Conservation (phyloP, 148 eudicot species). For the Camellia japonica region DNA sequence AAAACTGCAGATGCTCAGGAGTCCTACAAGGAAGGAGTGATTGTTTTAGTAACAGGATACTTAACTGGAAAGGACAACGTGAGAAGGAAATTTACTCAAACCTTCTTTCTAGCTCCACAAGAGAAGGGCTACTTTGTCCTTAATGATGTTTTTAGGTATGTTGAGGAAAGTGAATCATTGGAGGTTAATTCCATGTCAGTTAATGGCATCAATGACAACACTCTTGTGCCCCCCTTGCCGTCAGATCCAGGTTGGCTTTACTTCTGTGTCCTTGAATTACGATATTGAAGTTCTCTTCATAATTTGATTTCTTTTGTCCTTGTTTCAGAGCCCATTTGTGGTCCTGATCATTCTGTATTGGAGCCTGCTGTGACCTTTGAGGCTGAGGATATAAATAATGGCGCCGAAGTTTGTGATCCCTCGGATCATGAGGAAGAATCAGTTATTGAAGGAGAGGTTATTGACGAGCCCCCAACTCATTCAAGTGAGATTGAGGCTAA, state of each 20-base stretch:
- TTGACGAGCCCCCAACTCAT: constrained; percentile 39
- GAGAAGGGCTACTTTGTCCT: constrained; percentile 84
- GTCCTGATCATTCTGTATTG: constrained; percentile 25
- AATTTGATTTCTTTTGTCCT: constrained; percentile 11
- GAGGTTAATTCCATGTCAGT: constrained; percentile 24
- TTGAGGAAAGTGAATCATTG: constrained; percentile 35
- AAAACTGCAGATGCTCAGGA: constrained; percentile 82
- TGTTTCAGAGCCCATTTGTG: constrained; percentile 45
- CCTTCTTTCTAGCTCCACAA: constrained; percentile 88
- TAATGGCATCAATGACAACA: constrained; percentile 21
- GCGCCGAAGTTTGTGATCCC: constrained; percentile 57
- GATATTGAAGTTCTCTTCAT: constrained; percentile 4
- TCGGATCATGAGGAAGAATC: constrained; percentile 50
- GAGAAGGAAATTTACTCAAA: constrained; percentile 61
- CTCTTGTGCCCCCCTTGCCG: constrained; percentile 25
- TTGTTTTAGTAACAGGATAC: constrained; percentile 76
- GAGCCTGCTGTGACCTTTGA: constrained; percentile 33
- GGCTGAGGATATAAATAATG: constrained; percentile 41
- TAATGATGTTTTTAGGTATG: constrained; percentile 76
- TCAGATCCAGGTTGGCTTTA: constrained; percentile 37
- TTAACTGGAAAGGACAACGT: constrained; percentile 61
- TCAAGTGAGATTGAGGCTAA: constrained; percentile 31
- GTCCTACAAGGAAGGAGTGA: constrained; percentile 69
- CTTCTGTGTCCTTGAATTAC: background rate
- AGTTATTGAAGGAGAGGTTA: constrained; percentile 45